Percentiles rank a stretch among this genome's conserved stretches.
Conservation (phyloP, 768 basidiomycete genomes). For the Tricholoma matsutake region DNA sequence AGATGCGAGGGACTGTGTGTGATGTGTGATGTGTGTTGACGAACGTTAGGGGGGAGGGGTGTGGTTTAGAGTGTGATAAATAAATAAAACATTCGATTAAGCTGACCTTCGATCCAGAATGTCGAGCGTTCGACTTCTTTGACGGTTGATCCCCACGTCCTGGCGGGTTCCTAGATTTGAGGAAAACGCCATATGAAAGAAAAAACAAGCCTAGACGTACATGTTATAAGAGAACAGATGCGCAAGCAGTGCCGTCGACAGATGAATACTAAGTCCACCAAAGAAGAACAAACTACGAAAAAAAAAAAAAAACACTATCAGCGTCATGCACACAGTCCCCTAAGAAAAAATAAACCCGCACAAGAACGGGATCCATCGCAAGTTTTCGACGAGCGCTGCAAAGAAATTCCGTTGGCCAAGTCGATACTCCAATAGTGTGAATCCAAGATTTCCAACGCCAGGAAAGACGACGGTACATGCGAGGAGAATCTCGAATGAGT, state of each 20-base stretch:
- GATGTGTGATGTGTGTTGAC: no score
- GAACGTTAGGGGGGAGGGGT: no score
- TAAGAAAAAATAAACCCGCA: constrained; percentile 39
- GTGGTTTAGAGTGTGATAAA: no score
- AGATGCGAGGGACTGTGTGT: constrained; percentile 82
- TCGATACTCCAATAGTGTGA: constrained; percentile 74
- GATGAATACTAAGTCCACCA: constrained; percentile 69
- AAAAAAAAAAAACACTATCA: background rate
- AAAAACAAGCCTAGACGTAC: constrained; percentile 26
- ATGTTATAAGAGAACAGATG: constrained; percentile 66
- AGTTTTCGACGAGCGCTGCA: constrained; percentile 50
- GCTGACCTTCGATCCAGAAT: constrained; percentile 74
- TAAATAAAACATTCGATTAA: no score
- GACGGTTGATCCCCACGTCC: constrained; percentile 55
- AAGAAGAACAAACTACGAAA: constrained; percentile 70
- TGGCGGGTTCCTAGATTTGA: constrained; percentile 16
- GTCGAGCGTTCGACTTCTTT: constrained; percentile 88
- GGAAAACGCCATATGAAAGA: constrained; percentile 3
- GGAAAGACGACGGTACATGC: constrained; percentile 79
- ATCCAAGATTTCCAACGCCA: constrained; percentile 71
- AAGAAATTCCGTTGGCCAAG: constrained; percentile 56
- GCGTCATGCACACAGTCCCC: background rate
- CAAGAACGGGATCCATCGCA: constrained; percentile 75
- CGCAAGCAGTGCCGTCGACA: constrained; percentile 63
- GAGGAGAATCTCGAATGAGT: constrained; percentile 77